phyloP scores from a whole-genome alignment of 2,329 filamentous ascomycete species.

The Fusarium sp. region DNA sequence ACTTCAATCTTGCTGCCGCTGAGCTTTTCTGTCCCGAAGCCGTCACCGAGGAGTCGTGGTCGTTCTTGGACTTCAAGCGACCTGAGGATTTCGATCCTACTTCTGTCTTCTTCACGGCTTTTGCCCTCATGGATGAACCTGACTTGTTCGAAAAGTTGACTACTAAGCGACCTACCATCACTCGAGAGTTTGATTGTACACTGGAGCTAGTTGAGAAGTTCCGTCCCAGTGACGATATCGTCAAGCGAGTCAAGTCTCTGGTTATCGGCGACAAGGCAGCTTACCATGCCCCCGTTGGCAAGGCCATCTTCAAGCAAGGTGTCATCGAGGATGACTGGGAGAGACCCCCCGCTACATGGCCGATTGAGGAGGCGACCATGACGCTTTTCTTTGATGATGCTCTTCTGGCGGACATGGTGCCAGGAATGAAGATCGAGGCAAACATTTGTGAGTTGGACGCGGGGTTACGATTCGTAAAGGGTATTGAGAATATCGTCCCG shows the following conservation, averaged over 20 bases:
- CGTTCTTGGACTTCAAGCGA: constrained; percentile 42
- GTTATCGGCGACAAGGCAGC: constrained; percentile 50
- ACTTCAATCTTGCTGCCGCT: constrained; percentile 83
- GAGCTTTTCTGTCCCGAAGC: constrained; percentile 68
- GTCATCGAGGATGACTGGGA: constrained; percentile 63
- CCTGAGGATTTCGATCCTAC: constrained; percentile 58
- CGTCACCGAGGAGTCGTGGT: constrained; percentile 46
- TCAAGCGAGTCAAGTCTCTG: constrained; percentile 59
- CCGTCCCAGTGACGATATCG: constrained; percentile 55
- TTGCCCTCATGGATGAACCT: constrained; percentile 55
- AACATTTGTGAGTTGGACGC: constrained; percentile 69
- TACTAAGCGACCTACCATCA: constrained; percentile 49
- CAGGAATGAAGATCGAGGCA: constrained; percentile 73
- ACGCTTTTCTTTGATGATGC: constrained; percentile 76
- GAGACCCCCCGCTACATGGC: constrained; percentile 43
- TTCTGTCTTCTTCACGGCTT: constrained; percentile 57
- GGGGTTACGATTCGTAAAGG: constrained; percentile 74
- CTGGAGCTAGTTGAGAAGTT: constrained; percentile 71
- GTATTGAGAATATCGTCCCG: constrained; percentile 65
- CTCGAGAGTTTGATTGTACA: constrained; percentile 63
- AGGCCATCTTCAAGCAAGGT: constrained; percentile 58
- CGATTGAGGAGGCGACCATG: constrained; percentile 34
- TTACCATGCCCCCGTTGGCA: constrained; percentile 58
- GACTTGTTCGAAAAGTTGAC: constrained; percentile 49
- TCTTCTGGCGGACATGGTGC: constrained; percentile 63